Base-by-base conservation (phyloP, 768 basidiomycete species). In the Calocybe gangraenosa region DNA sequence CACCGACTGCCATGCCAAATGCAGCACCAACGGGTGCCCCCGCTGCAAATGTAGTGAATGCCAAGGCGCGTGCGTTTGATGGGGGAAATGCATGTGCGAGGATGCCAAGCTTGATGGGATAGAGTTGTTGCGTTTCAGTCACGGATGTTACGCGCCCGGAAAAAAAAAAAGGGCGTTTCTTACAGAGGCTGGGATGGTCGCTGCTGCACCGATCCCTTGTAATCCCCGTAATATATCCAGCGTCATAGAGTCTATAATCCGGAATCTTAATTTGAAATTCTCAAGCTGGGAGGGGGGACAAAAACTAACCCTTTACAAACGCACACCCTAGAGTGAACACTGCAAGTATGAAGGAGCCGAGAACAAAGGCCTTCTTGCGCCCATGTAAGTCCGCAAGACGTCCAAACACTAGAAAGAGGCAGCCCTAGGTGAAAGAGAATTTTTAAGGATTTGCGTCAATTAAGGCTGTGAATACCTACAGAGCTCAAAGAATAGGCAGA, bases 11-110 rank as follows among this genome's bases (percentile, higher is more conserved):
- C 22, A 71, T 71, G 1, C 92, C 91, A 11, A 92, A 64, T 0
- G 79, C 84, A 0, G 75, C 85, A 0, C 92, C 92, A 4, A 93
- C 57, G 0, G 92, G 91, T 0, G 86, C 88, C 20, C 93, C 93
- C 0, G 90, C 88, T 0, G 84, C 74, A 52, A 92, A 94, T 0
- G 84, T 81, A 0, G 92, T 79, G 50, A 94, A 95, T 0, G 90
- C 92, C 0, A 80, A 62, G 1, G 87, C 80, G 8, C 92, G 78
- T 0, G 81, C 73, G 10, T 68, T 68, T 1, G 66, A 67, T 0
- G 84, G 83, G 3, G 85, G 83, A 60, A 94, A 95, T 0, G 81
- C 68, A 37, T 84, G 75, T 0, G 92, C 92, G 25, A 95, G 73
- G 46, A 90, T 92, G 0, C 92, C 92, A 1, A 92, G 59, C 81